Conservation (phyloP, 2,329 filamentous ascomycete genomes). For the Ophiostoma himal-ulmi region DNA sequence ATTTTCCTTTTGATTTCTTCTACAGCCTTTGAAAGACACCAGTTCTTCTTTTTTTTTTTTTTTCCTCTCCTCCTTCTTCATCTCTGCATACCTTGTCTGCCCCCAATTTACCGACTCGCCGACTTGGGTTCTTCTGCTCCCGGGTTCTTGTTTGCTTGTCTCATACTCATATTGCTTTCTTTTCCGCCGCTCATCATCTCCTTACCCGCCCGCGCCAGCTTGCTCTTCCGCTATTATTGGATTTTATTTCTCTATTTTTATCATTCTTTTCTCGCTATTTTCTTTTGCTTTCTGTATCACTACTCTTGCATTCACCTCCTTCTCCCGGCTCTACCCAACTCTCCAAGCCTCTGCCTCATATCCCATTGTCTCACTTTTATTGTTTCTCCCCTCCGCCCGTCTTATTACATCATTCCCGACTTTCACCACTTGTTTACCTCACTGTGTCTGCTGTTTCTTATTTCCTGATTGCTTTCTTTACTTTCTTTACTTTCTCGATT, state of each 20-base stretch:
- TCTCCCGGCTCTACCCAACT: not conserved
- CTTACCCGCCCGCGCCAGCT: constrained; percentile 9
- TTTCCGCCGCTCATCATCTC: constrained; percentile 19
- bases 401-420: constrained; percentile 10
- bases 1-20: not conserved
- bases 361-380: constrained; percentile 10
- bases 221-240: not conserved
- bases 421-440: constrained; percentile 6
- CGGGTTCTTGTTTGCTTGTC: not conserved
- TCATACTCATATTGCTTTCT: not conserved
- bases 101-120: constrained; percentile 4
- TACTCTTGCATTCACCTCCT: not conserved
- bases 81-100: not conserved
- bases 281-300: not conserved
- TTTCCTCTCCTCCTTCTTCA: not conserved
- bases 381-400: constrained; percentile 11
- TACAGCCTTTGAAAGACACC: not conserved
- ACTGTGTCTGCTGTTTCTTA: not conserved
- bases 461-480: not conserved
- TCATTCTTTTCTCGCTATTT: not conserved
- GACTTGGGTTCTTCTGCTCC: not conserved
- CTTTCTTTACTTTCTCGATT: not conserved
- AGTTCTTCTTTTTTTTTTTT: not conserved
- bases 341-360: not conserved
- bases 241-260: not conserved